These are phyloP conservation scores for Arctium lappa DNA, from an alignment of 129 eudicot species.

Conservation along the genomic window DNA sequence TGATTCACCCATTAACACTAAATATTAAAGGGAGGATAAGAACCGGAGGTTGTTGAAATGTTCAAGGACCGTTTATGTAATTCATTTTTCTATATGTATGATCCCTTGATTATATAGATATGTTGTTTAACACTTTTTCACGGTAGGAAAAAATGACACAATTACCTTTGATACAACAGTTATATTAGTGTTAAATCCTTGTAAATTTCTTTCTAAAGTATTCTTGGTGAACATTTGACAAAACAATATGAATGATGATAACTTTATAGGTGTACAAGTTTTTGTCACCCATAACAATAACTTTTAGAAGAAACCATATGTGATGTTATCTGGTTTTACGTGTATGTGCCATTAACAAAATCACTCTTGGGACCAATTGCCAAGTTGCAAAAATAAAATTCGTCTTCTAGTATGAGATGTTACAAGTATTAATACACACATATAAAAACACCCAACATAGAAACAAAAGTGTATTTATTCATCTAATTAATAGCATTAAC, in stretches of 20 bases:
- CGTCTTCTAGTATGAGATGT: constrained; percentile 10
- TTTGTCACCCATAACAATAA: neutral
- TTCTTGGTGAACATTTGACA: neutral
- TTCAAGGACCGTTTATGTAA: neutral
- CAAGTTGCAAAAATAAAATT: neutral
- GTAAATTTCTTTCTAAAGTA: neutral
- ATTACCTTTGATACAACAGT: neutral
- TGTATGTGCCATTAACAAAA: neutral
- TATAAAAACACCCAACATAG: neutral
- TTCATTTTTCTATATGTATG: neutral
- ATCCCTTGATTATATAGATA: neutral
- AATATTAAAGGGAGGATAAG: neutral
- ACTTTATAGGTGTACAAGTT: neutral
- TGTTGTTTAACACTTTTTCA: neutral
- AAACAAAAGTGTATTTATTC: constrained; percentile 3
- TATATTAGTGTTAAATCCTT: neutral
- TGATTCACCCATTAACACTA: neutral
- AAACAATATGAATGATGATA: neutral
- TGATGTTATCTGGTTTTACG: neutral
- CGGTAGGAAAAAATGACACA: neutral
- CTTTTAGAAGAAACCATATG: neutral
- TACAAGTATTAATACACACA: neutral
- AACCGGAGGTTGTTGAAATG: neutral
- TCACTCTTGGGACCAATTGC: neutral
- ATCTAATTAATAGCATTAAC: neutral